Evolutionary conservation across 2,329 filamentous ascomycete species (phyloP).

Genomic region (Myriosclerotinia curreyana): DNA sequence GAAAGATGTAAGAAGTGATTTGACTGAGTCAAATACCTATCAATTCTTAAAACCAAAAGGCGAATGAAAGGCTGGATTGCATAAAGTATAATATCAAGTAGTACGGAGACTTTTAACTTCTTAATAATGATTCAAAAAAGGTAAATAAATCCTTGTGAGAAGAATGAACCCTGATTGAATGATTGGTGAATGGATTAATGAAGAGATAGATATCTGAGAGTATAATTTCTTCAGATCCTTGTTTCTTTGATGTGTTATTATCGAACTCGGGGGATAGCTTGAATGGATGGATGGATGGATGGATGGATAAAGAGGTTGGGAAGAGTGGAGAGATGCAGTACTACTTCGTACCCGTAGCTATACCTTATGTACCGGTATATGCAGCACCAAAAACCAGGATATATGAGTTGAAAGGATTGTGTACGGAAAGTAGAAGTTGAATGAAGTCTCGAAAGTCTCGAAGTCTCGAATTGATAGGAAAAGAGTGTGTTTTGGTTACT

Average conservation of each 20-base stretch:
- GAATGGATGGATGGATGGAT: too few species aligned
- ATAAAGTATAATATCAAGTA: conserved; percentile 15
- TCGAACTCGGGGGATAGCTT: conserved; percentile 8
- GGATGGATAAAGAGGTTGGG: too few species aligned
- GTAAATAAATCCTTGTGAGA: conserved; percentile 10
- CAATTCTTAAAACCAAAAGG: conserved; percentile 1
- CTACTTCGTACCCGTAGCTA: background rate
- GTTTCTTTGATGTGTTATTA: conserved; percentile 16
- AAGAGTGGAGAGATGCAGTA: conserved; percentile 8
- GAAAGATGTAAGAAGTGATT: background rate
- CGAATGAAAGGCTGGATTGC: conserved; percentile 14
- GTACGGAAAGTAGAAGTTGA: too few species aligned
- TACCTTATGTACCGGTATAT: conserved; percentile 11
- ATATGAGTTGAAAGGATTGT: background rate
- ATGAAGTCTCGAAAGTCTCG: too few species aligned
- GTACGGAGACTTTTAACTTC: too few species aligned
- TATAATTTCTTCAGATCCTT: conserved; percentile 5
- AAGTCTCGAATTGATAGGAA: background rate
- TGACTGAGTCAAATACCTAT: background rate
- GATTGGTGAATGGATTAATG: background rate
- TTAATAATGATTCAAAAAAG: background rate
- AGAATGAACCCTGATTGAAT: background rate
- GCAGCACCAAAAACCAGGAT: background rate
- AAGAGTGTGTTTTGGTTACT: conserved; percentile 13
- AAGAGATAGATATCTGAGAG: conserved; percentile 13